Evolutionary conservation across 2,329 filamentous ascomycete species (phyloP).

Genomic region (Apiospora hydei): DNA sequence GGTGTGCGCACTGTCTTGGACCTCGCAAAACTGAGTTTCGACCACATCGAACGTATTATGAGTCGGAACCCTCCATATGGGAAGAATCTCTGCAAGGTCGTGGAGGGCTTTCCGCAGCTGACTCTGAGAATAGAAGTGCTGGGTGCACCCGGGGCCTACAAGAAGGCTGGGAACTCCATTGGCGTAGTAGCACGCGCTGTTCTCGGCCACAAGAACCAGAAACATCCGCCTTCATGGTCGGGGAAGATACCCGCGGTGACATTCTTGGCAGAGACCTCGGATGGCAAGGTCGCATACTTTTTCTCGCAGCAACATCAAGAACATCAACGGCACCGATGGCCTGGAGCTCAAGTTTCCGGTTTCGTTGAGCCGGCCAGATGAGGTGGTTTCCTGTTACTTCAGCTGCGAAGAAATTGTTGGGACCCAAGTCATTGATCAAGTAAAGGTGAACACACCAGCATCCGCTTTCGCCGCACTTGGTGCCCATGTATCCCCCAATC

Average conservation of each 20-base stretch:
- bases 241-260: slow-evolving; percentile 73
- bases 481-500: slow-evolving; percentile 40
- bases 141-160: slow-evolving; percentile 41
- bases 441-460: background rate
- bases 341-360: slow-evolving; percentile 66
- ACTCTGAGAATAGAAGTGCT: slow-evolving; percentile 49
- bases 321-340: slow-evolving; percentile 66
- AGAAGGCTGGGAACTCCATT: slow-evolving; percentile 51
- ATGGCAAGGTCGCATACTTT: slow-evolving; percentile 76
- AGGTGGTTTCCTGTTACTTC: slow-evolving; percentile 71
- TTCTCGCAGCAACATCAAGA: slow-evolving; percentile 68
- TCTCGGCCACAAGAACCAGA: slow-evolving; percentile 76
- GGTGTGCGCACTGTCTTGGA: slow-evolving; percentile 75
- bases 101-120: slow-evolving; percentile 74
- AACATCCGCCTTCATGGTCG: slow-evolving; percentile 66
- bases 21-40: slow-evolving; percentile 71
- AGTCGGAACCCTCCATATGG: slow-evolving; percentile 87
- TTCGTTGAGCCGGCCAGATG: slow-evolving; percentile 58
- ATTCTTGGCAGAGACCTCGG: slow-evolving; percentile 74
- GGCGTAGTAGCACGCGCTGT: slow-evolving; percentile 70
- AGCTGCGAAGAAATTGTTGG: slow-evolving; percentile 87
- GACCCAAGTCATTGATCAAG: slow-evolving; percentile 48
- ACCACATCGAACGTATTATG: slow-evolving; percentile 78
- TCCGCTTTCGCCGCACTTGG: slow-evolving; percentile 27
- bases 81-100: slow-evolving; percentile 67